These are phyloP conservation scores for Penicillium polonicum DNA, from an alignment of 2,329 filamentous ascomycete genomes.

Conservation along the genomic window DNA sequence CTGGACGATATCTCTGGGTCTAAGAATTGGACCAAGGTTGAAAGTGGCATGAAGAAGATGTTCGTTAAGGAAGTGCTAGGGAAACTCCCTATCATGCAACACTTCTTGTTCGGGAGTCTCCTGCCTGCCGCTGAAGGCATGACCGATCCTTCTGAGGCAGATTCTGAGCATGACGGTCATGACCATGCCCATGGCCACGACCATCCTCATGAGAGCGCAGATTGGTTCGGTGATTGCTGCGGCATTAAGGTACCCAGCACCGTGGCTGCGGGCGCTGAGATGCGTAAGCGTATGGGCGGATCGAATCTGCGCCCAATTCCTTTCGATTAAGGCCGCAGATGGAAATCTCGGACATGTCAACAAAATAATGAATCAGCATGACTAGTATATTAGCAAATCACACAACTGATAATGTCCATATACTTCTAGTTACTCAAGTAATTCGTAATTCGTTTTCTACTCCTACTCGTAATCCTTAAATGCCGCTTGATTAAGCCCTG, in stretches of 20 bases:
- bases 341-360: not conserved
- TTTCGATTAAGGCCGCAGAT: slow-evolving; percentile 42
- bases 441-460: not conserved
- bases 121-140: slow-evolving; percentile 79
- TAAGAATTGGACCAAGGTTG: slow-evolving; percentile 87
- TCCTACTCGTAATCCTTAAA: too few species aligned
- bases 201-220: slow-evolving; percentile 60
- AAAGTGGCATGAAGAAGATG: slow-evolving; percentile 95
- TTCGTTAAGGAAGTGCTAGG: slow-evolving; percentile 88
- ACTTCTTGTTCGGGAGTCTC: slow-evolving; percentile 89
- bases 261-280: slow-evolving; percentile 84
- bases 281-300: slow-evolving; percentile 69
- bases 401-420: not conserved
- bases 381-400: not conserved
- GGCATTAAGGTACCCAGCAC: slow-evolving; percentile 97
- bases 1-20: slow-evolving; percentile 93
- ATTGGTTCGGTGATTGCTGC: slow-evolving; percentile 90
- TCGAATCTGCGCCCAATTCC: slow-evolving; percentile 61
- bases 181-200: slow-evolving; percentile 64
- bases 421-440: not conserved
- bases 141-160: slow-evolving; percentile 51
- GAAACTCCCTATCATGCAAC: slow-evolving; percentile 97
- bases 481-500: not conserved
- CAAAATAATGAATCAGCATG: slow-evolving; percentile 6
- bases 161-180: slow-evolving; percentile 53